A percentile compares a stretch with the other conserved stretches of the same genome.
Evolutionary conservation across 805 yeast species (phyloP).

Genomic region (Candida insectorum): DNA sequence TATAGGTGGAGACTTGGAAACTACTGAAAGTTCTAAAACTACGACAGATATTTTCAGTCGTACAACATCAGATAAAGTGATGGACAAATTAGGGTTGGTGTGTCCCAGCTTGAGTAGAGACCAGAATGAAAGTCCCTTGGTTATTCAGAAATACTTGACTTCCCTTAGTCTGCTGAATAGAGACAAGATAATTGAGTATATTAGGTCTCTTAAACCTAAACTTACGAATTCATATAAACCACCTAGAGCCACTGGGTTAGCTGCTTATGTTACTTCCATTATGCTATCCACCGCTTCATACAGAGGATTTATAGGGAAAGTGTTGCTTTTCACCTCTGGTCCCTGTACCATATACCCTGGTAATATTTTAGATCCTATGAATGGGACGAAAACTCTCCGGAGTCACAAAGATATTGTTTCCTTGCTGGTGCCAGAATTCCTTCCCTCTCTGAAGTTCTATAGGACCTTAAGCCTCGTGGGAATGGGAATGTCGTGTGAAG

Average conservation of each 20-base stretch:
- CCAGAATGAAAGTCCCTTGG: slow-evolving; percentile 1
- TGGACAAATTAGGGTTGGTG: slow-evolving; percentile 2
- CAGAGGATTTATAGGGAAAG: slow-evolving; percentile 22
- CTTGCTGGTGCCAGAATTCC: slow-evolving; percentile 23
- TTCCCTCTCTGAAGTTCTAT: slow-evolving; percentile 26
- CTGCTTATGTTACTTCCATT: slow-evolving; percentile 22
- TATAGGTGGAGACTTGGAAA: background rate
- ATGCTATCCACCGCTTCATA: slow-evolving; percentile 18
- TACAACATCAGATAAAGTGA: background rate
- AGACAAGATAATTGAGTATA: slow-evolving; percentile 3
- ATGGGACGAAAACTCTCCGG: slow-evolving; percentile 18
- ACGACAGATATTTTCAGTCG: slow-evolving; percentile 2
- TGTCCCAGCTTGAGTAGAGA: background rate
- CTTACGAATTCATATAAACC: slow-evolving; percentile 27
- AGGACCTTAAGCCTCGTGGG: slow-evolving; percentile 24
- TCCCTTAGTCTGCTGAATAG: background rate
- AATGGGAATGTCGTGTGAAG: slow-evolving; percentile 22
- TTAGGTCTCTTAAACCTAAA: slow-evolving; percentile 16
- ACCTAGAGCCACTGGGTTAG: slow-evolving; percentile 32
- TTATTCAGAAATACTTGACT: slow-evolving; percentile 1
- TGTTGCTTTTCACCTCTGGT: slow-evolving; percentile 31
- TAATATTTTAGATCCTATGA: slow-evolving; percentile 16
- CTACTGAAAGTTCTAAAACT: background rate
- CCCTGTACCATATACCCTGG: slow-evolving; percentile 41
- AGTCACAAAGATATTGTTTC: slow-evolving; percentile 35